phyloP scores from a whole-genome alignment of 2,329 filamentous ascomycete species.

The Fusarium solani-melongenae region DNA sequence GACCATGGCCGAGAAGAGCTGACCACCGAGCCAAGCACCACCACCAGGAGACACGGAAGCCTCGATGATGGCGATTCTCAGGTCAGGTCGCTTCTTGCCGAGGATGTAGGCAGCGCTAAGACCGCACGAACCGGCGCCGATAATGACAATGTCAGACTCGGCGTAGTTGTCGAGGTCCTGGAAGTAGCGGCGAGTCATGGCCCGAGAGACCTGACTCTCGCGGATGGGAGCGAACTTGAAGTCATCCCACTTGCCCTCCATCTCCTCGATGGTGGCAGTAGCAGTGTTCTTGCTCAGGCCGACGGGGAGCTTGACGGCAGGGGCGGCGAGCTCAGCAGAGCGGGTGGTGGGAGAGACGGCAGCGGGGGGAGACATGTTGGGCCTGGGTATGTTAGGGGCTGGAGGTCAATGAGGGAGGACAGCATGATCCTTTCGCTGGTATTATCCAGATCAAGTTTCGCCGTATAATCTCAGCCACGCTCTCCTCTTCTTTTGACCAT shows the following conservation, averaged over 20 bases:
- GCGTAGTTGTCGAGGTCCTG: conserved; percentile 87
- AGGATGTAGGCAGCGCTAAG: conserved; percentile 87
- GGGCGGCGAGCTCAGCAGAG: conserved; percentile 56
- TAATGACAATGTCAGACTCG: conserved; percentile 93
- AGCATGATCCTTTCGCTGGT: conserved; percentile 99
- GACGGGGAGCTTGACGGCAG: conserved; percentile 34
- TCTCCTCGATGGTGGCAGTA: conserved; percentile 49
- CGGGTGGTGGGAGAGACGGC: conserved; percentile 70
- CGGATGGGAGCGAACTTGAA: conserved; percentile 90
- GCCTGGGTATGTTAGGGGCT: conserved; percentile 46
- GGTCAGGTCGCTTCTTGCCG: conserved; percentile 83
- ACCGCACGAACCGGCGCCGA: conserved; percentile 90
- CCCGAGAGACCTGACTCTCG: conserved; percentile 90
- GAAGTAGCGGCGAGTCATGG: conserved; percentile 96
- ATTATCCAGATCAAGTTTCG: conserved; percentile 99
- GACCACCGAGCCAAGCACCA: conserved; percentile 91
- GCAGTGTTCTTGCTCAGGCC: conserved; percentile 16
- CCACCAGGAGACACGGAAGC: conserved; percentile 88
- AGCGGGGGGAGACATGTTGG: conserved; percentile 74
- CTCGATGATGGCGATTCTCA: conserved; percentile 93
- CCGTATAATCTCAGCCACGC: conserved; percentile 86
- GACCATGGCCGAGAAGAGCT: conserved; percentile 95
- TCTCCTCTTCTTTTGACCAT: conserved; percentile 26
- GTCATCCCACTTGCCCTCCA: conserved; percentile 81
- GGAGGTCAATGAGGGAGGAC: conserved; percentile 57